Conservation (phyloP, 345 rosid species). For the Rhodomyrtus tomentosa region DNA sequence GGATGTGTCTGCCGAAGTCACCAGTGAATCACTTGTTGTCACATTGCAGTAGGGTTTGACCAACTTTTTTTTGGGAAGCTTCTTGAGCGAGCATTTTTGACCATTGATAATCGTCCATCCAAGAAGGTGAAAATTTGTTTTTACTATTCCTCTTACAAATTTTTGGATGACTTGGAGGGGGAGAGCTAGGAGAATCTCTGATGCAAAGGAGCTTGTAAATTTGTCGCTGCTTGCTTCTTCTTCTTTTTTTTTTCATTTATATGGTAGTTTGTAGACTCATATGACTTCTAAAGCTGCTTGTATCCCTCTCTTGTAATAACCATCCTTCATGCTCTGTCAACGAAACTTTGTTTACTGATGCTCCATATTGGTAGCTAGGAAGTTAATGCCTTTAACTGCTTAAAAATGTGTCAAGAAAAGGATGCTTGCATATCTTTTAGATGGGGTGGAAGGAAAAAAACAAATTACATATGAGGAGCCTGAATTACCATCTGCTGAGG, state of each 20-base stretch:
- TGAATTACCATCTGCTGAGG: not conserved
- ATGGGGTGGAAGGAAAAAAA: not conserved
- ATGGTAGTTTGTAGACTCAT: not conserved
- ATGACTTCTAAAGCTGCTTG: not conserved
- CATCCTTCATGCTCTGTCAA: not conserved
- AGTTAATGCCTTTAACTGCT: not conserved
- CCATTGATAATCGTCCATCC: not conserved
- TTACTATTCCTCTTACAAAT: not conserved
- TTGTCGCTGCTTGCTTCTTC: rapidly evolving
- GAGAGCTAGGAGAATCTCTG: not conserved
- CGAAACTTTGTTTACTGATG: not conserved
- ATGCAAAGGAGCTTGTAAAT: not conserved
- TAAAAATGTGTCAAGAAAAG: not conserved
- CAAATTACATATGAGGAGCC: not conserved
- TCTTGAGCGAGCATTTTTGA: not conserved
- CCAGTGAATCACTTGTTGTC: not conserved
- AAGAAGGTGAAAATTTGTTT: not conserved
- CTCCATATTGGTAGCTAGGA: not conserved
- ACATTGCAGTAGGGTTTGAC: not conserved
- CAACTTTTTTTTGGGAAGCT: not conserved
- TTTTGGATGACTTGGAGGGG: not conserved
- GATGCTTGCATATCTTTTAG: not conserved
- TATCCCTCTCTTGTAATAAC: not conserved
- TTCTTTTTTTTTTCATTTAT: not conserved
- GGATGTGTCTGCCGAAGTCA: not conserved